These are phyloP conservation scores for Trifolium subterraneum DNA, from an alignment of 306 rosid species.

Conservation along the genomic window DNA sequence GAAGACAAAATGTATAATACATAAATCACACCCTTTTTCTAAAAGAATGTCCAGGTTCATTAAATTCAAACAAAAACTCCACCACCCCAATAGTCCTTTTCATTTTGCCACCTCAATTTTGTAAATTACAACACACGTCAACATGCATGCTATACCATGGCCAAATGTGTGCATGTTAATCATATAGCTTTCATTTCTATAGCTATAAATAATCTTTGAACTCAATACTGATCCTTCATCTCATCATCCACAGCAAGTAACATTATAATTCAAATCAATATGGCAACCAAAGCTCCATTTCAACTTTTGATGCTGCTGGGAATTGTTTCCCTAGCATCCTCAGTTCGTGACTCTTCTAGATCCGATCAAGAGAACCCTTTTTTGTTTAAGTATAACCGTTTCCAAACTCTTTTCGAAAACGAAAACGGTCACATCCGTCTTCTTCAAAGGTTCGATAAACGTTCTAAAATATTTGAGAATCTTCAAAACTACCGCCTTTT, in stretches of 20 bases:
- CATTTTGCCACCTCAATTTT: neutral
- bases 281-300: neutral
- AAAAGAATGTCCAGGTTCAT: too few relatives aligned
- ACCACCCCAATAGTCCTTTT: neutral
- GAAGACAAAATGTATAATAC: too few relatives aligned
- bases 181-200: neutral
- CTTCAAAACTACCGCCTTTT: slow-evolving; percentile 24
- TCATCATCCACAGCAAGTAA: neutral
- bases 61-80: neutral
- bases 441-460: slow-evolving; percentile 17
- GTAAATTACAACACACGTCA: neutral
- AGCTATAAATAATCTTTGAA: too few relatives aligned
- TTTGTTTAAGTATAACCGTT: neutral
- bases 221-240: neutral
- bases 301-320: neutral
- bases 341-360: neutral
- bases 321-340: neutral
- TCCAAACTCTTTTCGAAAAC: slow-evolving; percentile 17
- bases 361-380: slow-evolving; percentile 28
- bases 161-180: neutral
- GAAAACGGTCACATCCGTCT: slow-evolving; percentile 34
- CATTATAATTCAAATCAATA: neutral
- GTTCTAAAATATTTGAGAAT: neutral
- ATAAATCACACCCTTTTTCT: too few relatives aligned
- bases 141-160: neutral